A percentile compares a stretch with the other conserved stretches of the same genome.
These are phyloP conservation scores for Cymbidium sinense DNA, from an alignment of 106 monocot genomes.

Conservation along the genomic window DNA sequence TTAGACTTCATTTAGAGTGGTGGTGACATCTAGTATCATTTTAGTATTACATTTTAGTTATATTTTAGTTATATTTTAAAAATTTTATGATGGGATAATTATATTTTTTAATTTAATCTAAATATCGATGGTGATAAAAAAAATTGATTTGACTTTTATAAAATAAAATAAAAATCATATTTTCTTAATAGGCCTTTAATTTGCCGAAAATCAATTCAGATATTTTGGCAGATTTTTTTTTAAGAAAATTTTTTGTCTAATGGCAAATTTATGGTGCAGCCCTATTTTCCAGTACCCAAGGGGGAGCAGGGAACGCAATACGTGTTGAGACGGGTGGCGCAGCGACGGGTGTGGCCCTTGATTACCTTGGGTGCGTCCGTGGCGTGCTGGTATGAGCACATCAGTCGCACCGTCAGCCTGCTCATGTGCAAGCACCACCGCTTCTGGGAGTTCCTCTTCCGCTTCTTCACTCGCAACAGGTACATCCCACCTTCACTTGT, in stretches of 20 bases:
- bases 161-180: too few species aligned
- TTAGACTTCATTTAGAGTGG: too few species aligned
- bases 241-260: neutral
- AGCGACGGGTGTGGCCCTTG: slow-evolving; percentile 18
- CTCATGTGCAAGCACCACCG: slow-evolving; percentile 25
- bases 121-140: too few species aligned
- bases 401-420: slow-evolving; percentile 17
- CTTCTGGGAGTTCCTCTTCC: slow-evolving; percentile 24
- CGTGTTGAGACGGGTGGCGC: slow-evolving; percentile 19
- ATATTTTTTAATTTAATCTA: too few species aligned
- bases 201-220: too few species aligned
- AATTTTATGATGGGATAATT: too few species aligned
- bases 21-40: too few species aligned
- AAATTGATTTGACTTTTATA: too few species aligned
- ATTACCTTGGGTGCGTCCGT: slow-evolving; percentile 19
- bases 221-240: too few species aligned
- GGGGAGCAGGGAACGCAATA: slow-evolving; percentile 25
- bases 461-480: slow-evolving; percentile 20
- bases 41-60: too few species aligned
- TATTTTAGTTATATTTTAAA: too few species aligned
- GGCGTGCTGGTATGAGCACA: slow-evolving; percentile 29
- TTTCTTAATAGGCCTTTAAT: too few species aligned
- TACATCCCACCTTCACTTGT: slow-evolving; percentile 69
- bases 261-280: neutral
- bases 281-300: slow-evolving; percentile 19